Evolutionary conservation across 1,139 yeast genomes (phyloP).

Genomic region (Taphrina communis): DNA sequence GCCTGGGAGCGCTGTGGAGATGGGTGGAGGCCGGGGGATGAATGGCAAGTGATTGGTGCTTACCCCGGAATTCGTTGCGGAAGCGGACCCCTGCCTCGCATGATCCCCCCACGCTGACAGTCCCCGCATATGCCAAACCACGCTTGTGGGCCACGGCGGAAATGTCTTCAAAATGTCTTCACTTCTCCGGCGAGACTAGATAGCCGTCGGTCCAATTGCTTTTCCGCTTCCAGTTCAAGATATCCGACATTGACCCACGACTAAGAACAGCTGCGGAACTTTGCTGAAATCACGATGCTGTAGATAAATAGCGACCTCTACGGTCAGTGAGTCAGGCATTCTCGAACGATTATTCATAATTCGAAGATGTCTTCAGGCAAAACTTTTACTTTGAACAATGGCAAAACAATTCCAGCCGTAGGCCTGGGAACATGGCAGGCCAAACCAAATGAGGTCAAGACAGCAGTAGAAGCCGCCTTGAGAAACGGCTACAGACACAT

Average conservation of each 20-base stretch:
- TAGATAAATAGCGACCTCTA: too few relatives aligned
- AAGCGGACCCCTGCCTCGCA: neutral
- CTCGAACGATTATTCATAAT: too few relatives aligned
- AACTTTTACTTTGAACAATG: conserved; percentile 60
- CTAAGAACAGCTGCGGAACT: too few relatives aligned
- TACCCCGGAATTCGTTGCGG: too few relatives aligned
- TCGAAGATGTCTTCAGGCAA: conserved; percentile 7
- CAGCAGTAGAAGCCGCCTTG: conserved; percentile 67
- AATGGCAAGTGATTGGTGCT: too few relatives aligned
- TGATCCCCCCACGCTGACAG: too few relatives aligned
- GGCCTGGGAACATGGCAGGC: conserved; percentile 84
- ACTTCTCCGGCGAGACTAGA: neutral
- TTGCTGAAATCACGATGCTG: too few relatives aligned
- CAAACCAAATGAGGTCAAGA: conserved; percentile 62
- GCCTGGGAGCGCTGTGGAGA: too few relatives aligned
- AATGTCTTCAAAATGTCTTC: neutral
- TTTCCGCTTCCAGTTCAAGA: too few relatives aligned
- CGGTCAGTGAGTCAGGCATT: too few relatives aligned
- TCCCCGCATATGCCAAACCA: neutral
- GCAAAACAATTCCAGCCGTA: conserved; percentile 67
- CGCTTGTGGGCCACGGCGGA: neutral
- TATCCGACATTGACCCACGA: neutral
- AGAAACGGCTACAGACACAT: conserved; percentile 75
- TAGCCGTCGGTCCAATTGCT: too few relatives aligned
- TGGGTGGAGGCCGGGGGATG: too few relatives aligned